Evolutionary conservation across 176 grass and related monocot species (phyloP).

Genomic region (Saccharum spontaneum): DNA sequence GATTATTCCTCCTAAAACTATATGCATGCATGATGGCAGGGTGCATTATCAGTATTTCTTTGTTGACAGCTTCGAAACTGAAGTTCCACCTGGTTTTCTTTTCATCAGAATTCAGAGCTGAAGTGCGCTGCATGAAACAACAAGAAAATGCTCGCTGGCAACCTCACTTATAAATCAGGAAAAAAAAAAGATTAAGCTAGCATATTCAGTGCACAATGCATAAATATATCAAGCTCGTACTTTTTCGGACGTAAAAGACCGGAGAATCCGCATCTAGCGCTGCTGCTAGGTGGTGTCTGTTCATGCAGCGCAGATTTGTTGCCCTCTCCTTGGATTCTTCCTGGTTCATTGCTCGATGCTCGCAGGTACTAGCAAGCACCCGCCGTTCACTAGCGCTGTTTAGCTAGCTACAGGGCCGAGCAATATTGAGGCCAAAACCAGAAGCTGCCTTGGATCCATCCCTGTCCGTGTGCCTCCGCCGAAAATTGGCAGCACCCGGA

Average conservation of each 20-base stretch:
- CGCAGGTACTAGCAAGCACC: neutral
- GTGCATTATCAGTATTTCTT: neutral
- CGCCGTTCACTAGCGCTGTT: neutral
- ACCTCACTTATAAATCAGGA: neutral
- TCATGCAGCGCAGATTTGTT: slow-evolving; percentile 12
- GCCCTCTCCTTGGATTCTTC: slow-evolving; percentile 31
- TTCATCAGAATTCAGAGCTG: neutral
- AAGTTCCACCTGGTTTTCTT: neutral
- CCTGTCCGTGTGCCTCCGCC: neutral
- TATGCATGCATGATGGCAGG: neutral
- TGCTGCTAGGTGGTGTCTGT: neutral
- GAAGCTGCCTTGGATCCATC: slow-evolving; percentile 1
- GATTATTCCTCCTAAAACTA: neutral
- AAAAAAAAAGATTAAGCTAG: too few relatives aligned
- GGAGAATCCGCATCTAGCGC: neutral
- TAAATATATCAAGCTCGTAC: too few relatives aligned
- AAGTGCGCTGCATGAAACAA: neutral
- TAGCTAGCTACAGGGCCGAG: neutral
- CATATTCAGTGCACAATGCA: too few relatives aligned
- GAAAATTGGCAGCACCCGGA: neutral
- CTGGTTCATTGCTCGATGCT: slow-evolving; percentile 23
- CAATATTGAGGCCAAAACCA: neutral
- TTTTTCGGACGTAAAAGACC: neutral
- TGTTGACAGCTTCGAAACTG: neutral
- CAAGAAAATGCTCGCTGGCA: neutral